Percentiles rank a stretch among this genome's conserved stretches.
These are phyloP conservation scores for Penicillium daleae DNA, from an alignment of 495 filamentous ascomycete species.

Conservation along the genomic window DNA sequence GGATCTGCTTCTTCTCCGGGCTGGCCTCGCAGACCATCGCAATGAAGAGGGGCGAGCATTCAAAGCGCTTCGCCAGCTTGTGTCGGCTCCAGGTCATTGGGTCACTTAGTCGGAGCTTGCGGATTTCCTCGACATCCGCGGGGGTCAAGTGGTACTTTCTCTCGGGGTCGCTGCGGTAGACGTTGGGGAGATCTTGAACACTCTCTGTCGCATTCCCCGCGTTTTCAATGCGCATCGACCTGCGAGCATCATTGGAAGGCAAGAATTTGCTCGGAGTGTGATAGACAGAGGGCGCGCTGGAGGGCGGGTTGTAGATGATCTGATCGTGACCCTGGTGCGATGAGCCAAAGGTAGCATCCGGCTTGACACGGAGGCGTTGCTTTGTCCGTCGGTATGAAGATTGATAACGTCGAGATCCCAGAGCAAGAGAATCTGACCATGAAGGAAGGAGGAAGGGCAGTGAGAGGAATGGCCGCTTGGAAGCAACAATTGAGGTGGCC, in stretches of 20 bases:
- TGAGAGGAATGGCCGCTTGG: slow-evolving; percentile 46
- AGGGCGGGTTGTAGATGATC: slow-evolving; percentile 94
- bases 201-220: slow-evolving; percentile 16
- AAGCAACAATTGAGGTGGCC: slow-evolving; percentile 35
- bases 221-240: slow-evolving; percentile 50
- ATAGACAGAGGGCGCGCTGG: slow-evolving; percentile 77
- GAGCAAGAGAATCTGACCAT: slow-evolving; percentile 38
- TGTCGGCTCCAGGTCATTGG: slow-evolving; percentile 72
- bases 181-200: slow-evolving; percentile 54
- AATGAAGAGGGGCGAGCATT: slow-evolving; percentile 78
- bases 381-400: slow-evolving; percentile 72
- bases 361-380: slow-evolving; percentile 71
- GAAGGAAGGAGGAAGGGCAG: slow-evolving; percentile 47
- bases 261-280: slow-evolving; percentile 92
- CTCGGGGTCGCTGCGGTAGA: slow-evolving; percentile 53
- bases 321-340: slow-evolving; percentile 55
- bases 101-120: slow-evolving; percentile 65
- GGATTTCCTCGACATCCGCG: slow-evolving; percentile 79
- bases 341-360: slow-evolving; percentile 69
- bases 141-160: slow-evolving; percentile 77
- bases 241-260: slow-evolving; percentile 74
- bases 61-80: slow-evolving; percentile 71
- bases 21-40: slow-evolving; percentile 54
- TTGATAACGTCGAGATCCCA: slow-evolving; percentile 58
- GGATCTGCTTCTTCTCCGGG: slow-evolving; percentile 51